Conservation (phyloP, 2,329 filamentous ascomycete species). For the Teratosphaeriaceae sp. region DNA sequence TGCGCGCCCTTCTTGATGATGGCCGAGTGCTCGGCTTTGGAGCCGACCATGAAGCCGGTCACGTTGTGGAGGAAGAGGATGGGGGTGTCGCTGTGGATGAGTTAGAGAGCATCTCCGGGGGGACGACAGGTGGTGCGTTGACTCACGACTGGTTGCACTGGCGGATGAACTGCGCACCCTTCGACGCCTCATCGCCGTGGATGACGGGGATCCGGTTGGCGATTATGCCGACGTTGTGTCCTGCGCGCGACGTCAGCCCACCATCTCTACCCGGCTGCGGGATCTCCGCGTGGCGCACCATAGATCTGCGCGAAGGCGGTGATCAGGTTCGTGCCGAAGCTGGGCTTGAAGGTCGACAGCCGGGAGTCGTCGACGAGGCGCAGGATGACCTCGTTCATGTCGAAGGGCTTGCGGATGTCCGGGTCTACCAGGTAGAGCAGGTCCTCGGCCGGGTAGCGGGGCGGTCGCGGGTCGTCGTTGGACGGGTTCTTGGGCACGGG, state of each 20-base stretch:
- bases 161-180: slow-evolving; percentile 39
- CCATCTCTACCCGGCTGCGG: background rate
- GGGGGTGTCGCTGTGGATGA: slow-evolving; percentile 25
- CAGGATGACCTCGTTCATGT: background rate
- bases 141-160: slow-evolving; percentile 39
- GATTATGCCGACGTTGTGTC: background rate
- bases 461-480: background rate
- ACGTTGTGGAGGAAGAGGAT: slow-evolving; percentile 44
- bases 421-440: background rate
- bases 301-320: background rate
- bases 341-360: background rate
- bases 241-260: too few relatives aligned
- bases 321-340: background rate
- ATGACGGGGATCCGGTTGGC: slow-evolving; percentile 8
- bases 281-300: background rate
- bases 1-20: slow-evolving; percentile 43
- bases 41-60: slow-evolving; percentile 44
- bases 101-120: background rate
- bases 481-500: background rate
- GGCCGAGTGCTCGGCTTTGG: slow-evolving; percentile 37
- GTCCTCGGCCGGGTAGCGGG: background rate
- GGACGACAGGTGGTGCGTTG: background rate
- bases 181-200: slow-evolving; percentile 30
- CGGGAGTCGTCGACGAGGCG: background rate
- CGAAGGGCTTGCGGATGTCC: background rate